A percentile compares a stretch with the other conserved stretches of the same genome.
These are phyloP conservation scores for Quillaja saponaria DNA, from an alignment of 306 rosid species.

Conservation along the genomic window DNA sequence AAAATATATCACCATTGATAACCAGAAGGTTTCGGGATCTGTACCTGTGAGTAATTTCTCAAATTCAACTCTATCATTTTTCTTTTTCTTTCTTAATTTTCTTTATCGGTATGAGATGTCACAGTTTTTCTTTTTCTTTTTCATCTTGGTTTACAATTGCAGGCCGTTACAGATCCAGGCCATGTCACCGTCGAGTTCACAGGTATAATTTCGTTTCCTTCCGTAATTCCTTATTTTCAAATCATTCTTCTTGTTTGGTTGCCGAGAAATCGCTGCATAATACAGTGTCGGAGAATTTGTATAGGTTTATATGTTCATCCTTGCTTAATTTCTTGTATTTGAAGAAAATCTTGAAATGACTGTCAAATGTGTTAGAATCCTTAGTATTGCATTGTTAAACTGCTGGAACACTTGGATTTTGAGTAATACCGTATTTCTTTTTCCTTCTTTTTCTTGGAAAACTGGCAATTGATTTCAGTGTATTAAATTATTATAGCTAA, in stretches of 20 bases:
- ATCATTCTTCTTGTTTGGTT: conserved; percentile 1
- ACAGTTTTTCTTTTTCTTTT: not conserved
- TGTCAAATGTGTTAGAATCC: not conserved
- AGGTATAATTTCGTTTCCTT: conserved; percentile 38
- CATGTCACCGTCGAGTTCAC: conserved; percentile 64
- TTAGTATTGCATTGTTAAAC: not conserved
- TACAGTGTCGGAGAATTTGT: not conserved
- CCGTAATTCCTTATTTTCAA: not conserved
- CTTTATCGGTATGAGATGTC: not conserved
- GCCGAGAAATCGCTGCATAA: not conserved
- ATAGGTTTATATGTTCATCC: too few relatives aligned
- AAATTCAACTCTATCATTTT: not conserved
- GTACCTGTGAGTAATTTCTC: conserved; percentile 60
- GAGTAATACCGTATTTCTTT: not conserved
- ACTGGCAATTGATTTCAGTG: not conserved
- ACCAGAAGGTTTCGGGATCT: conserved; percentile 76
- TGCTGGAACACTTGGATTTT: too few relatives aligned
- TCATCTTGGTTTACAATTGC: conserved; percentile 2
- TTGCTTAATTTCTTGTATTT: not conserved
- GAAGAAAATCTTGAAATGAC: not conserved
- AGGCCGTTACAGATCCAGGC: conserved; percentile 89
- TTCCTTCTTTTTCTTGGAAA: not conserved
- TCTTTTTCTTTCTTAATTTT: not conserved
- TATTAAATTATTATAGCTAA: too few relatives aligned
- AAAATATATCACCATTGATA: conserved; percentile 67